A percentile compares a stretch with the other conserved stretches of the same genome.
Conservation (phyloP, 345 rosid genomes). For the Boechera stricta region DNA sequence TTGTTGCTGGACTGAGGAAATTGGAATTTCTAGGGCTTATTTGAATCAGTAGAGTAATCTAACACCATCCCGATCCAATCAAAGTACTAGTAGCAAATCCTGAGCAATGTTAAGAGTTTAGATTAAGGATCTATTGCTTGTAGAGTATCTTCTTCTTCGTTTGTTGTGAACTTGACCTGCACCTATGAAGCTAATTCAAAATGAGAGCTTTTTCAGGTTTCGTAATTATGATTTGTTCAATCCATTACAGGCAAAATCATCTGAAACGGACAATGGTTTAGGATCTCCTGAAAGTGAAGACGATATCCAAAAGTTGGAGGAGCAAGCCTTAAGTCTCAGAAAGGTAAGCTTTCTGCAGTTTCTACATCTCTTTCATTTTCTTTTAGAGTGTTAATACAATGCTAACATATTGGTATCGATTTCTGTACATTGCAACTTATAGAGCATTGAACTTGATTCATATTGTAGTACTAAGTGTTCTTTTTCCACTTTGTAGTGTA, state of each 20-base stretch:
- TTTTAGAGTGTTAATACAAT: not conserved
- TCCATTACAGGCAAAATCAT: conserved; percentile 59
- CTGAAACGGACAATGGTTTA: conserved; percentile 50
- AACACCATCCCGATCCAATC: not conserved
- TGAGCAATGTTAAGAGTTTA: not conserved
- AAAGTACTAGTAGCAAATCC: not conserved
- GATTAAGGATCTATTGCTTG: conserved; percentile 29
- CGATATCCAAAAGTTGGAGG: conserved; percentile 75
- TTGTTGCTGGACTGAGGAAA: conserved; percentile 12
- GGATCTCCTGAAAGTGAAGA: conserved; percentile 57
- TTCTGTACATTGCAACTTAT: not conserved
- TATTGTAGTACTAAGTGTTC: not conserved
- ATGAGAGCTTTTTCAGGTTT: conserved; percentile 14
- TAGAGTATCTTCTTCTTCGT: not conserved
- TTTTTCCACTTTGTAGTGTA: not conserved
- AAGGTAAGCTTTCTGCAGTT: conserved; percentile 55
- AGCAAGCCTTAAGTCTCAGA: conserved; percentile 67
- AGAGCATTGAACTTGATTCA: not conserved
- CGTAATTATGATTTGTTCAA: not conserved
- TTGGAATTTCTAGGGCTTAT: conserved; percentile 11
- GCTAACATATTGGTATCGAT: not conserved
- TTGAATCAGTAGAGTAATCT: not conserved
- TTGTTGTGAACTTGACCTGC: not conserved
- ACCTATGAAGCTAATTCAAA: conserved; percentile 1
- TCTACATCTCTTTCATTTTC: conserved; percentile 5